A percentile compares a stretch with the other conserved stretches of the same genome.
These are phyloP conservation scores for Nemania sp. DNA, from an alignment of 2,329 filamentous ascomycete species.

Conservation along the genomic window DNA sequence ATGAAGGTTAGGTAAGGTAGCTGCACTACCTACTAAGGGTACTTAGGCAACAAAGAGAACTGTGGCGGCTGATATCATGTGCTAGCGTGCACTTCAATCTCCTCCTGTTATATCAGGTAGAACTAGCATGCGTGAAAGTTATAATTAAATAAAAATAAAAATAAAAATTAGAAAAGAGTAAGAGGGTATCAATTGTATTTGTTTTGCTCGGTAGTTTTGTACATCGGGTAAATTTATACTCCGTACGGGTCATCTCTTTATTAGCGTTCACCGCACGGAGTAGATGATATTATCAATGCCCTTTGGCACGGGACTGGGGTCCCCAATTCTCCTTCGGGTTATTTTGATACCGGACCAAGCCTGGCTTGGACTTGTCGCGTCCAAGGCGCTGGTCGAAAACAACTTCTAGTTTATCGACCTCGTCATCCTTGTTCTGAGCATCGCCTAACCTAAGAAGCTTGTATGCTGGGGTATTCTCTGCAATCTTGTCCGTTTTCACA, in stretches of 20 bases:
- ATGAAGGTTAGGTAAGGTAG: too few relatives aligned
- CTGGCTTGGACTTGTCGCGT: constrained; percentile 66
- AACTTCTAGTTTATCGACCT: constrained; percentile 45
- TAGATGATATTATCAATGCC: constrained; percentile 52
- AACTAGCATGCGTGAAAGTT: too few relatives aligned
- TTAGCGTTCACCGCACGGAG: not conserved
- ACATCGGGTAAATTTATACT: too few relatives aligned
- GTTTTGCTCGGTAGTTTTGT: constrained; percentile 8
- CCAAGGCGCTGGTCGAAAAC: constrained; percentile 81
- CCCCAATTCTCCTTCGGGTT: constrained; percentile 96
- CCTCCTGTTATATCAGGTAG: too few relatives aligned
- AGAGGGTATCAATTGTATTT: constrained; percentile 38
- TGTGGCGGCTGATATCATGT: too few relatives aligned
- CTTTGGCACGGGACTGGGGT: constrained; percentile 67
- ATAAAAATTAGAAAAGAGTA: constrained; percentile 12
- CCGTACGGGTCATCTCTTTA: too few relatives aligned
- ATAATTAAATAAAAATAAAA: too few relatives aligned
- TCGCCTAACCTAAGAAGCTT: constrained; percentile 61
- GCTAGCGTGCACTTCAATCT: too few relatives aligned
- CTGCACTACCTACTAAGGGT: too few relatives aligned
- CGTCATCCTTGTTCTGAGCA: constrained; percentile 37
- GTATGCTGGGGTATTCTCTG: constrained; percentile 70
- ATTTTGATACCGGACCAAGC: constrained; percentile 81
- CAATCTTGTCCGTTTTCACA: constrained; percentile 72
- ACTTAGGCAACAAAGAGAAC: too few relatives aligned